Evolutionary conservation across 371 early-diverging fungal genomes (phyloP).

Genomic region (Ecytonucleospora hepatopenaei): DNA sequence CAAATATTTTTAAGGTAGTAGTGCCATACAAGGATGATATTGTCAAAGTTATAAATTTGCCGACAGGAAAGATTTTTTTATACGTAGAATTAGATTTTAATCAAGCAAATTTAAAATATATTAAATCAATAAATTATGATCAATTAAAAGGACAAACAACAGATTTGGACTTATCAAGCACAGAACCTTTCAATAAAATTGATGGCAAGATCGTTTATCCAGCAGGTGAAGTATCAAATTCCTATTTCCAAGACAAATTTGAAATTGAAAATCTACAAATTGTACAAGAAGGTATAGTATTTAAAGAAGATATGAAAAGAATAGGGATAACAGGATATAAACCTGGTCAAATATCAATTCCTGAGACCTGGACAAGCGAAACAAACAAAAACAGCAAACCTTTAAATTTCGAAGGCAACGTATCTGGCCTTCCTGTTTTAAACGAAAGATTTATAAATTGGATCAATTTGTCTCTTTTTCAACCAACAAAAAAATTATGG

Average conservation of each 20-base stretch:
- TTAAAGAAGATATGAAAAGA: conserved; percentile 59
- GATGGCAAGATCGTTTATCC: conserved; percentile 63
- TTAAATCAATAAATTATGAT: conserved; percentile 68
- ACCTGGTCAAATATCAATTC: conserved; percentile 52
- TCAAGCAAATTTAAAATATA: conserved; percentile 86
- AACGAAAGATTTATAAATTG: conserved; percentile 82
- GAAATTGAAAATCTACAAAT: conserved; percentile 55
- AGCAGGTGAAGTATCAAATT: conserved; percentile 93
- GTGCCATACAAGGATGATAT: conserved; percentile 2
- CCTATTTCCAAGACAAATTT: conserved; percentile 69
- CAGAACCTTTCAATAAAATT: conserved; percentile 58
- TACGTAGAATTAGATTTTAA: conserved; percentile 72
- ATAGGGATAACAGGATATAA: conserved; percentile 60
- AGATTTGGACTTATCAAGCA: conserved; percentile 44
- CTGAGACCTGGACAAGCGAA: conserved; percentile 45
- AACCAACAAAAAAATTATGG: conserved; percentile 85
- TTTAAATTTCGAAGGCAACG: conserved; percentile 14
- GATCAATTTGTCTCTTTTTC: conserved; percentile 87
- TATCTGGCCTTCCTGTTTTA: conserved; percentile 63
- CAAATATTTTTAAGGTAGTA: neutral
- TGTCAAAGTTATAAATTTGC: neutral
- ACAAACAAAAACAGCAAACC: conserved; percentile 11
- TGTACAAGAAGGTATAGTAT: conserved; percentile 66
- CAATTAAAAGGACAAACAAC: conserved; percentile 67
- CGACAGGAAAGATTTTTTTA: conserved; percentile 24